Base-by-base conservation (phyloP, 805 yeast genomes). In the Kurtzmaniella fragi region DNA sequence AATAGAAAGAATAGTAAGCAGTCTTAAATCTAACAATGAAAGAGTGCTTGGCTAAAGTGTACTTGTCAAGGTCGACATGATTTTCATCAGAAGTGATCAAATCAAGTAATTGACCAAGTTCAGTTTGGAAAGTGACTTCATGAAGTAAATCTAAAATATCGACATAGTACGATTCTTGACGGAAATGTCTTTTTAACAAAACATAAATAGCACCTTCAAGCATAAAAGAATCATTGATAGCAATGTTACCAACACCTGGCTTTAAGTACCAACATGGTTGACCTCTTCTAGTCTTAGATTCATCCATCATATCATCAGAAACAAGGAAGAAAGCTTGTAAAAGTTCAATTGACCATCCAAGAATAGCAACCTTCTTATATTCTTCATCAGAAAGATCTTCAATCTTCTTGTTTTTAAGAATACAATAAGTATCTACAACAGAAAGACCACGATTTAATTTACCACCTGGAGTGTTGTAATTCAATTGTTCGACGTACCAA, bases 281-380 rank as follows among this genome's bases (percentile, higher is more conserved):
- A 43, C 97, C 99, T 63, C 99, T 83, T 75, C 99, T 85, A 31
- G 99, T 93, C 62, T 87, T 84, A 27, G 96, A 85, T 50, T 80
- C 79, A 63, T 93, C 99, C 99, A 93, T 93, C 80, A 93, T 93
- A 61, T 93, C 99, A 62, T 93, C 99, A 26, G 98, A 95, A 41
- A 93, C 98, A 54, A 93, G 75, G 73, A 93, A 93, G 62, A 87
- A 93, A 2, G 97, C 98, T 68, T 91, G 99, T 51, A 91, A 73
- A 48, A 93, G 74, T 69, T 93, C 99, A 50, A 93, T 80, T 52
- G 88, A 75, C 99, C 99, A 93, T 16, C 99, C 99, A 48, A 93
- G 73, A 36, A 90, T 70, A 8, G 97, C 93, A 29, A 87, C 85
- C 54, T 80, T 82, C 61, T 78, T 78, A 70, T 89, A 91, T 57